Evolutionary conservation across 345 rosid genomes (phyloP), one percentile per base, ranked within the genome.

Genomic region (Luvunga scandens): DNA sequence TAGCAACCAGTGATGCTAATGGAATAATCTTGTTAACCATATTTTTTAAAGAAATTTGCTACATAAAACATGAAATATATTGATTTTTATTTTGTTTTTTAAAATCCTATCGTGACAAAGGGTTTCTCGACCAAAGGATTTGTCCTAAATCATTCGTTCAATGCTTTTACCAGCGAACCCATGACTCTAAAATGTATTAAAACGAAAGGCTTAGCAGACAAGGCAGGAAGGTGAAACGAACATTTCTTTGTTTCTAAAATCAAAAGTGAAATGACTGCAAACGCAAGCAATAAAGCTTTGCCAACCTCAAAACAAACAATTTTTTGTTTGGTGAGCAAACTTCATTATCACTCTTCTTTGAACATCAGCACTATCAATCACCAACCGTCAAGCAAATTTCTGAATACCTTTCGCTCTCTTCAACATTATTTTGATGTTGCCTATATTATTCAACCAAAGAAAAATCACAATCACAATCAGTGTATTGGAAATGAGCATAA

Each of bases 221-320:
- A 87, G 92, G 4, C 76, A 83, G 90, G 90, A 86, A 82, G 92
- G 86, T 87, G 85, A 80, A 77, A 77, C 75, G 79, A 72, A 76
- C 79, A 77, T 80, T 75, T 85, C 85, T 33, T 4, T 48, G 70
- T 69, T 25, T 38, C 64, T 65, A 57, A 27, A n/a, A 75, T 63
- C 36, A 9, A 19, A 8, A 77, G 64, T 12, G 69, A 77, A 82
- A 61, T 81, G 75, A 45, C 91, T 82, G 87, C 77, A 50, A 85
- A 59, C 65, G 82, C 88, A 88, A 86, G 93, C 91, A 84, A 90
- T 76, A 69, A 62, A 28, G 42, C 30, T n/a, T 83, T 62, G 80
- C 81, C 86, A 79, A 75, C 79, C 81, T 71, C 80, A 56, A 78
- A 65, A 27, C n/a, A 8, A 3, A 0, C 42, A 0, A 34, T 76